phyloP scores from a whole-genome alignment of 2,329 filamentous ascomycete species.

The Cladophialophora bantiana region DNA sequence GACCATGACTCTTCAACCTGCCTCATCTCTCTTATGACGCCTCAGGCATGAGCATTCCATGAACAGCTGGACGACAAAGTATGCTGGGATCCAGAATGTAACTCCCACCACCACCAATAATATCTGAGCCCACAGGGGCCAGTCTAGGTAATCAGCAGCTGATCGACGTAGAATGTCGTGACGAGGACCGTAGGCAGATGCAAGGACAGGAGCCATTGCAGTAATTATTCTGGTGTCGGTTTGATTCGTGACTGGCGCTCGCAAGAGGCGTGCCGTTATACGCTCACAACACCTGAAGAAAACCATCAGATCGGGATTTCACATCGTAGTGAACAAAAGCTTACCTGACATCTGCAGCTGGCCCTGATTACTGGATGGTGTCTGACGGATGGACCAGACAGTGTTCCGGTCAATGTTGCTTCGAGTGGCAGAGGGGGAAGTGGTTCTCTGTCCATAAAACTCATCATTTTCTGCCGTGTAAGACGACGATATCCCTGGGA shows the following conservation, averaged over 20 bases:
- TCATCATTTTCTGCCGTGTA: not conserved
- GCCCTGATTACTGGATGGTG: not conserved
- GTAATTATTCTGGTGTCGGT: not conserved
- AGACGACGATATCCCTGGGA: not conserved
- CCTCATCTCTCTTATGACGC: conserved; percentile 6
- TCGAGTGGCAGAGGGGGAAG: not conserved
- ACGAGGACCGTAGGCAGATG: not conserved
- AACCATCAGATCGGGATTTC: not conserved
- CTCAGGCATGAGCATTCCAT: conserved; percentile 24
- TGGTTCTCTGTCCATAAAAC: not conserved
- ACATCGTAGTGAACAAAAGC: not conserved
- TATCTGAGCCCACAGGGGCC: conserved; percentile 35
- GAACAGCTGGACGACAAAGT: conserved; percentile 32
- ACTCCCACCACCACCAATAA: conserved; percentile 27
- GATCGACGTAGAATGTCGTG: conserved; percentile 15
- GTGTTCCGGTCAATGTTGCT: not conserved
- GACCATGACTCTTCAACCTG: too few species aligned
- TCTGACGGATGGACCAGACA: not conserved
- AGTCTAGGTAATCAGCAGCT: conserved; percentile 24
- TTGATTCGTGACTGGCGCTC: not conserved
- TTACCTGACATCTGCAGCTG: not conserved
- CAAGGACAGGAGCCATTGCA: conserved; percentile 19
- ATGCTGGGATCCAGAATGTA: conserved; percentile 35
- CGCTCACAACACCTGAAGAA: not conserved
- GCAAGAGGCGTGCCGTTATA: not conserved